Percentiles rank a stretch among this genome's conserved stretches.
These are phyloP conservation scores for Schizophyllum commune DNA, from an alignment of 1,284 basidiomycete species.

Conservation along the genomic window DNA sequence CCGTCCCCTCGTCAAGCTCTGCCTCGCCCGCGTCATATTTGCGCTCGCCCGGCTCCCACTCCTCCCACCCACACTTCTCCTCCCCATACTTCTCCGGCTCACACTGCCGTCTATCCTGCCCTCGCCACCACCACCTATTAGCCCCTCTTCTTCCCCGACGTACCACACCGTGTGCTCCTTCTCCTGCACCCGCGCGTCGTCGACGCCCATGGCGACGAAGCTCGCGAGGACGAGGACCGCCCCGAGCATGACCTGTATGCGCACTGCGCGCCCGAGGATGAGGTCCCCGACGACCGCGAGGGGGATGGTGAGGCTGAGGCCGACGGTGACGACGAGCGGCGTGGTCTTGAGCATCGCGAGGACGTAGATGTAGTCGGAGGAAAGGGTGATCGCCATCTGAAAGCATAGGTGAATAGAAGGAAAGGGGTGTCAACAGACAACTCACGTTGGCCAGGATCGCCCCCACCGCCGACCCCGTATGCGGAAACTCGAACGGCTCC, in stretches of 20 bases:
- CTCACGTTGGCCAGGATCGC: constrained; percentile 74
- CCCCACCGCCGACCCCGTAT: constrained; percentile 46
- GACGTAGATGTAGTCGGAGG: constrained; percentile 84
- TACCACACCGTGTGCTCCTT: background rate
- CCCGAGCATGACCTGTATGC: constrained; percentile 53
- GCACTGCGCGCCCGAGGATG: constrained; percentile 49
- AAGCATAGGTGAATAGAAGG: background rate
- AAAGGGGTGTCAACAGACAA: constrained; percentile 5
- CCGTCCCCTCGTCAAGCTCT: too few relatives aligned
- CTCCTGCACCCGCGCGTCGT: constrained; percentile 25
- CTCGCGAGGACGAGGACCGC: constrained; percentile 60
- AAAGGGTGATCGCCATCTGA: constrained; percentile 81
- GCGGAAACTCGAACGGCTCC: constrained; percentile 76
- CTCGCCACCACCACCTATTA: background rate
- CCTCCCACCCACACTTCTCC: background rate
- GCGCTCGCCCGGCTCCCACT: background rate
- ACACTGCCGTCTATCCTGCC: background rate
- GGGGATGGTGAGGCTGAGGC: constrained; percentile 93
- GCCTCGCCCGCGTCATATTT: too few relatives aligned
- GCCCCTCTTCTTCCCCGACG: background rate
- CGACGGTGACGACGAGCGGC: constrained; percentile 88
- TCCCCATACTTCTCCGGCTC: background rate
- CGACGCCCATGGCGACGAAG: constrained; percentile 61
- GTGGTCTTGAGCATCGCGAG: constrained; percentile 96
- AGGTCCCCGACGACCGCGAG: constrained; percentile 80